phyloP scores from a whole-genome alignment of 495 filamentous ascomycete genomes.

The Venustampulla echinocandica region DNA sequence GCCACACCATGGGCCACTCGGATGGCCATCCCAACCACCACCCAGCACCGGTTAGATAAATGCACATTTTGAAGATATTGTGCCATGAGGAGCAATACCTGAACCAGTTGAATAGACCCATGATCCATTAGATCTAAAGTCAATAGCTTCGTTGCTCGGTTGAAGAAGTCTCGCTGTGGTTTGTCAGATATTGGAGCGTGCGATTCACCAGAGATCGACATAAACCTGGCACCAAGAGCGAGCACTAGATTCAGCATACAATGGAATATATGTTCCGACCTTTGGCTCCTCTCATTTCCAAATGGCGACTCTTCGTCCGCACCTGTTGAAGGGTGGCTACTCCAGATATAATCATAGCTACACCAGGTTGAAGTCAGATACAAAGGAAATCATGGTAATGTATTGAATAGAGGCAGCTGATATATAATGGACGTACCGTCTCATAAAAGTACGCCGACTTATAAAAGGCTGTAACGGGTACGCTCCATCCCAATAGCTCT shows the following conservation, averaged over 20 bases:
- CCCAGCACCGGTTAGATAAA: background rate
- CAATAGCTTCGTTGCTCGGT: background rate
- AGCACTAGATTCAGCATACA: slow-evolving; percentile 1
- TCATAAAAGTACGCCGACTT: background rate
- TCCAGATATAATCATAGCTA: background rate
- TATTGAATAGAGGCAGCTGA: too few relatives aligned
- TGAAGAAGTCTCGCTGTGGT: background rate
- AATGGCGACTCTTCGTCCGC: too few relatives aligned
- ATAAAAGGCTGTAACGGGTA: background rate
- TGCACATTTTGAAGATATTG: background rate
- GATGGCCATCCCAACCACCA: background rate
- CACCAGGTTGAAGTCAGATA: too few relatives aligned
- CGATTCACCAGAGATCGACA: background rate
- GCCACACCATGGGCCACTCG: background rate
- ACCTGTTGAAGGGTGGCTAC: too few relatives aligned
- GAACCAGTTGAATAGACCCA: background rate
- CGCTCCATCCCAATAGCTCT: background rate
- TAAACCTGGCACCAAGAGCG: background rate
- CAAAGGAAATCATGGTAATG: too few relatives aligned
- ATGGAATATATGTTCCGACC: background rate
- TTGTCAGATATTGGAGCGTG: background rate
- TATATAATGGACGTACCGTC: background rate
- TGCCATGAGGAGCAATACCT: slow-evolving; percentile 1
- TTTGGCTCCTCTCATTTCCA: too few relatives aligned
- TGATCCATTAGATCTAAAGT: background rate